Conservation (phyloP, 371 early-diverging fungal species). For the Lichtheimia corymbifera region DNA sequence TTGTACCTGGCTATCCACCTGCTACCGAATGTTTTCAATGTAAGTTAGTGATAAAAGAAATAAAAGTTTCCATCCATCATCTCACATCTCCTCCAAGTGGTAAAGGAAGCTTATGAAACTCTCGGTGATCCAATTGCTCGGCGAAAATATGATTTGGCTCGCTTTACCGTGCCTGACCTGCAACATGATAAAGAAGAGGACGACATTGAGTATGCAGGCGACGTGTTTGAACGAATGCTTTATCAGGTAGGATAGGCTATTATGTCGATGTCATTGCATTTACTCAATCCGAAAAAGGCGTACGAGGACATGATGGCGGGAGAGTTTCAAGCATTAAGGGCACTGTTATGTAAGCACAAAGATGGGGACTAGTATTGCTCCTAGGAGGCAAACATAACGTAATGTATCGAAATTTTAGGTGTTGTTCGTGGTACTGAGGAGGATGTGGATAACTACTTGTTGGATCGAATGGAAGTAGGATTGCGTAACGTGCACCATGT, state of each 20-base stretch:
- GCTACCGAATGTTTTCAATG: slow-evolving; percentile 44
- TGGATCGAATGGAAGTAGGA: slow-evolving; percentile 4
- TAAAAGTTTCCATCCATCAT: background rate
- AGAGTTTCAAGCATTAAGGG: slow-evolving; percentile 62
- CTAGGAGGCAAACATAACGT: too few species aligned
- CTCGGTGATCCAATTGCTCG: background rate
- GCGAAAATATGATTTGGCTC: background rate
- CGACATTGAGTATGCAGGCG: slow-evolving; percentile 32
- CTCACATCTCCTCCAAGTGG: background rate
- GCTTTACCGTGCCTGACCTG: background rate
- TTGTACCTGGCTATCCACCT: slow-evolving; percentile 20
- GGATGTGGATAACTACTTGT: background rate
- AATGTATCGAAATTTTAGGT: background rate
- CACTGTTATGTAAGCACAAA: slow-evolving; percentile 56
- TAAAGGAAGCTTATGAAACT: slow-evolving; percentile 6
- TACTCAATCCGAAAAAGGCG: slow-evolving; percentile 24
- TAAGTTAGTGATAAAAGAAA: slow-evolving; percentile 9
- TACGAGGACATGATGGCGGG: slow-evolving; percentile 68
- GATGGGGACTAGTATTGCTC: too few species aligned
- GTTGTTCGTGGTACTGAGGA: slow-evolving; percentile 7
- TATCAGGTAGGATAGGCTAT: slow-evolving; percentile 41
- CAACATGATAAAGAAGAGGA: slow-evolving; percentile 3
- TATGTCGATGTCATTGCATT: background rate
- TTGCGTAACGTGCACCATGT: slow-evolving; percentile 2
- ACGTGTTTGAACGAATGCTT: slow-evolving; percentile 55